Conservation (phyloP, 768 basidiomycete genomes). For the Pisolithus marmoratus region DNA sequence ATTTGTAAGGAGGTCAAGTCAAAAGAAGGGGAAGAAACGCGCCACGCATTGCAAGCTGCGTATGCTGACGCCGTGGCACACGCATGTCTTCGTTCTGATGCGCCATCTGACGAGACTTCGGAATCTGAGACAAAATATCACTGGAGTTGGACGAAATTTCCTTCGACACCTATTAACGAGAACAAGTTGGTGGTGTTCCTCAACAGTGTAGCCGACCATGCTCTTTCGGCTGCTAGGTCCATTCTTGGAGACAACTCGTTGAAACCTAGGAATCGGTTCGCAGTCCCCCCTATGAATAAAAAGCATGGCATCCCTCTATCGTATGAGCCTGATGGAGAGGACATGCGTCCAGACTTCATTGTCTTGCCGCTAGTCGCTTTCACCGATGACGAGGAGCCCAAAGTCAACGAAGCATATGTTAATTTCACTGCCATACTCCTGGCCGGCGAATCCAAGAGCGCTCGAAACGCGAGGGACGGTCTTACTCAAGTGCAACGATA, state of each 20-base stretch:
- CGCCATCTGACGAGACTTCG: background rate
- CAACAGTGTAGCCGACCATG: background rate
- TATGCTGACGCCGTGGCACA: background rate
- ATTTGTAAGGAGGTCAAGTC: background rate
- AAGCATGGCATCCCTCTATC: background rate
- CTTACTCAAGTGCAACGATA: background rate
- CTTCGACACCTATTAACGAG: background rate
- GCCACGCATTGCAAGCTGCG: background rate
- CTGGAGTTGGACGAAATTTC: slow-evolving; percentile 2
- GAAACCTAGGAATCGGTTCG: background rate
- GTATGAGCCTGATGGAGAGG: background rate
- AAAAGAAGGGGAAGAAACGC: background rate
- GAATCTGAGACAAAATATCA: background rate
- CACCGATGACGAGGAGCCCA: background rate
- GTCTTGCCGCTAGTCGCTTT: background rate
- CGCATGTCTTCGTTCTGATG: background rate
- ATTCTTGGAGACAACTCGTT: background rate
- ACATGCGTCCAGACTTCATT: slow-evolving; percentile 5
- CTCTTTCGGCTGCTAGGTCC: background rate
- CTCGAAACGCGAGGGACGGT: background rate
- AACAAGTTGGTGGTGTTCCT: slow-evolving; percentile 3
- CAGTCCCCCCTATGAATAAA: slow-evolving; percentile 1
- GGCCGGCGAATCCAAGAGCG: background rate
- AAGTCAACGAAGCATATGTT: background rate
- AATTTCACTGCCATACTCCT: slow-evolving; percentile 3